Conservation (phyloP, 2,329 filamentous ascomycete species). For the Diplodia seriata region DNA sequence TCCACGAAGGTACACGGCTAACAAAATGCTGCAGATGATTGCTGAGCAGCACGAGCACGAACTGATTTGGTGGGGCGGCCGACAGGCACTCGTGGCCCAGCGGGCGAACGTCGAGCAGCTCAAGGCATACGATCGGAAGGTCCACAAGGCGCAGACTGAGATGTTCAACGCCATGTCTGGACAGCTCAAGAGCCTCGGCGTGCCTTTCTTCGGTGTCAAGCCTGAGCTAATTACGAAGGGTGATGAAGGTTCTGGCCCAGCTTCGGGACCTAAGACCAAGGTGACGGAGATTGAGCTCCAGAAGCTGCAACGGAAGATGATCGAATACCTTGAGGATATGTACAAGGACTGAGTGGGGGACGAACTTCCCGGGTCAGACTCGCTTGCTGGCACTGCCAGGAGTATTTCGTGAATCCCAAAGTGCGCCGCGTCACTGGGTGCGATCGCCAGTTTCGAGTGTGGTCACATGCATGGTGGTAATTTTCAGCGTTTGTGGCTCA, state of each 20-base stretch:
- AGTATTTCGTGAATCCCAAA: background rate
- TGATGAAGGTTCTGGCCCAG: slow-evolving; percentile 34
- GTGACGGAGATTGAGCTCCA: slow-evolving; percentile 45
- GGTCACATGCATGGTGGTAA: background rate
- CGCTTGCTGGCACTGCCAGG: background rate
- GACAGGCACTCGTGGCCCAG: slow-evolving; percentile 17
- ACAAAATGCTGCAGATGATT: slow-evolving; percentile 58
- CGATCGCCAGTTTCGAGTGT: background rate
- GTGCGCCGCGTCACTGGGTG: background rate
- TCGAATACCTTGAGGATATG: slow-evolving; percentile 49
- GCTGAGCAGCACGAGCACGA: slow-evolving; percentile 68
- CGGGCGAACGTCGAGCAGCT: slow-evolving; percentile 55
- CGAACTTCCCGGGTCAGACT: background rate
- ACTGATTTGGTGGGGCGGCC: slow-evolving; percentile 58
- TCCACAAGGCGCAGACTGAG: slow-evolving; percentile 64
- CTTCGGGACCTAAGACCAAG: slow-evolving; percentile 30
- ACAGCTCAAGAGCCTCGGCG: slow-evolving; percentile 63
- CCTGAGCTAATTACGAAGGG: slow-evolving; percentile 50
- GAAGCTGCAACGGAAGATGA: slow-evolving; percentile 45
- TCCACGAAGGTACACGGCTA: slow-evolving; percentile 33
- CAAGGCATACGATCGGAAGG: slow-evolving; percentile 65
- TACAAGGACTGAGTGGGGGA: slow-evolving; percentile 44
- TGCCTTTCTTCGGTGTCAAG: slow-evolving; percentile 67
- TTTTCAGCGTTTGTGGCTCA: background rate
- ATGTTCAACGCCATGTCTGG: slow-evolving; percentile 66